Percentiles rank a stretch among this genome's conserved stretches.
Conservation (phyloP, 345 rosid species). For the Bruguiera gymnorhiza region DNA sequence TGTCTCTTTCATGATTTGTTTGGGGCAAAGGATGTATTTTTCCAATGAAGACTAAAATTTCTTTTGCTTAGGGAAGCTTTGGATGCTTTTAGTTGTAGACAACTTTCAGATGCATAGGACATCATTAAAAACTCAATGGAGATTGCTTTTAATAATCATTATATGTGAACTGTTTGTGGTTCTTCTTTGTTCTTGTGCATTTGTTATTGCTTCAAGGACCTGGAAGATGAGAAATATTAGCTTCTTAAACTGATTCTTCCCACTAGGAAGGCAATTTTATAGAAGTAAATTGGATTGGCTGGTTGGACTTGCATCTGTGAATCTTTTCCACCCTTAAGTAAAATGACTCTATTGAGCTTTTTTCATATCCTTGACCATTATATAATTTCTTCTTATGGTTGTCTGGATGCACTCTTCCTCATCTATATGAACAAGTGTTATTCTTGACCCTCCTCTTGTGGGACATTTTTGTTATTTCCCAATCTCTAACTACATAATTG, state of each 20-base stretch:
- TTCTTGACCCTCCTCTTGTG: too few species aligned
- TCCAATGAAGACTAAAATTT: neutral
- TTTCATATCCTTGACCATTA: too few species aligned
- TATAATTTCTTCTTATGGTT: too few species aligned
- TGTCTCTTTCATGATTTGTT: neutral
- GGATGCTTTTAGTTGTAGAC: too few species aligned
- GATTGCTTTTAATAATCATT: neutral
- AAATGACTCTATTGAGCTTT: too few species aligned
- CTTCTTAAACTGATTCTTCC: neutral
- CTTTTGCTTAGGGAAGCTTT: neutral
- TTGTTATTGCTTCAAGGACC: neutral
- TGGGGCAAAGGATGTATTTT: neutral
- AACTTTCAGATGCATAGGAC: too few species aligned
- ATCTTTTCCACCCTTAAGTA: neutral
- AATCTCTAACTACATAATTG: neutral
- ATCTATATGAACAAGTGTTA: too few species aligned
- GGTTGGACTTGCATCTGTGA: neutral
- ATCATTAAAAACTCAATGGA: too few species aligned
- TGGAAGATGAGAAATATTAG: neutral
- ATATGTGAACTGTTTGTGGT: neutral
- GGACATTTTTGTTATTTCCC: neutral
- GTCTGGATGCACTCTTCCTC: too few species aligned
- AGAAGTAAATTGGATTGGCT: neutral
- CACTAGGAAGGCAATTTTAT: neutral
- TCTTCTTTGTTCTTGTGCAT: neutral